These are phyloP conservation scores for Nidularia pulvinata DNA, from an alignment of 768 basidiomycete genomes.

Conservation along the genomic window DNA sequence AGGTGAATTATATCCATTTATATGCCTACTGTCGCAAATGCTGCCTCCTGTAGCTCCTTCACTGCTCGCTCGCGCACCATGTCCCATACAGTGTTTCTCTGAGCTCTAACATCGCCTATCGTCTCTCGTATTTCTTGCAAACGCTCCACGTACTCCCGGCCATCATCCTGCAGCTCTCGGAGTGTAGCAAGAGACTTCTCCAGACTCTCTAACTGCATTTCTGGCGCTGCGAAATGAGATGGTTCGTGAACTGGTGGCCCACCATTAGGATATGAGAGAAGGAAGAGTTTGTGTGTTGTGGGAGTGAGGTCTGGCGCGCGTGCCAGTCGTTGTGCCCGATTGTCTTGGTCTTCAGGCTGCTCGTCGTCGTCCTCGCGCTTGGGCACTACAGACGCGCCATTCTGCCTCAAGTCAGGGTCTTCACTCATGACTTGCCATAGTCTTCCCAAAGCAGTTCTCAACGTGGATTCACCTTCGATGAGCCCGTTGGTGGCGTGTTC, in stretches of 20 bases:
- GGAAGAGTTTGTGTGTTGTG: conserved; percentile 65
- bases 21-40: conserved; percentile 31
- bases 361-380: conserved; percentile 72
- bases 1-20: background rate
- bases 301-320: conserved; percentile 71
- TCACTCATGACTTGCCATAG: conserved; percentile 84
- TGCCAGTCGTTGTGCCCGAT: conserved; percentile 38
- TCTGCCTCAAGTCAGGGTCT: conserved; percentile 44
- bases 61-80: conserved; percentile 74
- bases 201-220: conserved; percentile 66
- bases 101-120: conserved; percentile 71
- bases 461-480: conserved; percentile 78
- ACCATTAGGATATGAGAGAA: conserved; percentile 49
- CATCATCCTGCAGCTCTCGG: conserved; percentile 85
- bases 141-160: conserved; percentile 83
- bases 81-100: conserved; percentile 77
- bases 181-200: conserved; percentile 76
- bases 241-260: conserved; percentile 49
- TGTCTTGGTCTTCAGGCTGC: conserved; percentile 40
- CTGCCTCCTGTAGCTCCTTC: conserved; percentile 72
- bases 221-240: conserved; percentile 63
- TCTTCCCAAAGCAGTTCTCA: conserved; percentile 75
- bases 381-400: conserved; percentile 47
- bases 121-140: conserved; percentile 83
- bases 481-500: conserved; percentile 82